phyloP scores from a whole-genome alignment of 2,329 filamentous ascomycete species.

The Westerdykella aurantiaca region DNA sequence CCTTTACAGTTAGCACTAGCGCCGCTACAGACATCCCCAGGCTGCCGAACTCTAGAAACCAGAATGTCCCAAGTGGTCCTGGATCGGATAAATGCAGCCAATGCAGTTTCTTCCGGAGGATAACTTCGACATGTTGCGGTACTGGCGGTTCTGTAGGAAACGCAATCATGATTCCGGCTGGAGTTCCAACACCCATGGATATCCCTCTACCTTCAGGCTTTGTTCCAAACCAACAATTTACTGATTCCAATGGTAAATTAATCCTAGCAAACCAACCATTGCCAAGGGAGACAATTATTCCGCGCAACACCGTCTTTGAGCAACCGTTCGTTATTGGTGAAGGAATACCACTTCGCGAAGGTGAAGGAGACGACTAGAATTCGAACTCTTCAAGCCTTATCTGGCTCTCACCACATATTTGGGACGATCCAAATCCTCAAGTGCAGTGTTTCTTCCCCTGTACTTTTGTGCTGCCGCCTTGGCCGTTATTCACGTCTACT shows the following conservation, averaged over 20 bases:
- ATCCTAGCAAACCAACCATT: constrained; percentile 5
- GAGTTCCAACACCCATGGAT: constrained; percentile 7
- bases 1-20: constrained; percentile 3
- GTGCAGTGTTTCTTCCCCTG: constrained; percentile 1
- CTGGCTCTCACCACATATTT: constrained; percentile 1
- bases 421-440: background rate
- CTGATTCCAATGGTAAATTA: too few species aligned
- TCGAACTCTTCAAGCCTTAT: background rate
- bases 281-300: constrained; percentile 2
- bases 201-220: constrained; percentile 7
- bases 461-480: constrained; percentile 1
- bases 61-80: constrained; percentile 5
- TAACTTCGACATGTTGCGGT: constrained; percentile 9
- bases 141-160: constrained; percentile 7
- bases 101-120: constrained; percentile 8
- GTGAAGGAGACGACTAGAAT: background rate
- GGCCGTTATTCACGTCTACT: background rate
- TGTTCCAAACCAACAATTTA: background rate
- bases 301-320: background rate
- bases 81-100: constrained; percentile 5
- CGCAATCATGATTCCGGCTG: constrained; percentile 4
- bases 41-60: constrained; percentile 6
- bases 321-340: background rate
- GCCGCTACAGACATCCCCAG: constrained; percentile 6
- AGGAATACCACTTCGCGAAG: background rate